A percentile compares a stretch with the other conserved stretches of the same genome.
phyloP scores from a whole-genome alignment of 352 stramenopile species.

The Globisporangium lucens region DNA sequence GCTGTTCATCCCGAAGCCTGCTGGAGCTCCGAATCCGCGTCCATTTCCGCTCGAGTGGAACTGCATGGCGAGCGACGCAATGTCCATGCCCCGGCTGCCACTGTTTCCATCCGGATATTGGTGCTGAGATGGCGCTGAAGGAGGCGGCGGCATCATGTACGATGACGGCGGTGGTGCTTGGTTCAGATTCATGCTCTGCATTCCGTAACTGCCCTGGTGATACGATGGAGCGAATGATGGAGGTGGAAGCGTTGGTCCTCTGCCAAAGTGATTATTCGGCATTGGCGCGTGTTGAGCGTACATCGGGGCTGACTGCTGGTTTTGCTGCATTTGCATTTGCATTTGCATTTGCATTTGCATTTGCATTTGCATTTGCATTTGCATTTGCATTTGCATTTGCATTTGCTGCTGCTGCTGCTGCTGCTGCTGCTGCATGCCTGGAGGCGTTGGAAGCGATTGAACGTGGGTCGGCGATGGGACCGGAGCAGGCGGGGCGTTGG shows the following conservation, averaged over 20 bases:
- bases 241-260: slow-evolving; percentile 10
- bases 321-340: neutral
- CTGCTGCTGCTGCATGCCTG: slow-evolving; percentile 1
- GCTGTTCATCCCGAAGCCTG: slow-evolving; percentile 25
- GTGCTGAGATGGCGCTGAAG: slow-evolving; percentile 19
- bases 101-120: slow-evolving; percentile 10
- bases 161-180: slow-evolving; percentile 20
- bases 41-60: slow-evolving; percentile 40
- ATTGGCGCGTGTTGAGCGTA: slow-evolving; percentile 19
- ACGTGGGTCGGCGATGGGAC: slow-evolving; percentile 10
- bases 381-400: neutral
- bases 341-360: neutral
- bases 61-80: slow-evolving; percentile 76
- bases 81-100: slow-evolving; percentile 33
- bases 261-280: slow-evolving; percentile 21
- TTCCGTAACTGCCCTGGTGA: slow-evolving; percentile 22
- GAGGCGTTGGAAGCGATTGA: neutral
- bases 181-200: slow-evolving; percentile 21
- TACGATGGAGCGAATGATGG: slow-evolving; percentile 24
- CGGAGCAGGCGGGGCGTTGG: slow-evolving; percentile 12
- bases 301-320: slow-evolving; percentile 5
- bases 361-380: neutral
- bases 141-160: slow-evolving; percentile 28
- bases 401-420: too few species aligned
- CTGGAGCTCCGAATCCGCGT: slow-evolving; percentile 15